A percentile compares a stretch with the other conserved stretches of the same genome.
Evolutionary conservation across 805 yeast species (phyloP).

Genomic region (Pichia nakasei): DNA sequence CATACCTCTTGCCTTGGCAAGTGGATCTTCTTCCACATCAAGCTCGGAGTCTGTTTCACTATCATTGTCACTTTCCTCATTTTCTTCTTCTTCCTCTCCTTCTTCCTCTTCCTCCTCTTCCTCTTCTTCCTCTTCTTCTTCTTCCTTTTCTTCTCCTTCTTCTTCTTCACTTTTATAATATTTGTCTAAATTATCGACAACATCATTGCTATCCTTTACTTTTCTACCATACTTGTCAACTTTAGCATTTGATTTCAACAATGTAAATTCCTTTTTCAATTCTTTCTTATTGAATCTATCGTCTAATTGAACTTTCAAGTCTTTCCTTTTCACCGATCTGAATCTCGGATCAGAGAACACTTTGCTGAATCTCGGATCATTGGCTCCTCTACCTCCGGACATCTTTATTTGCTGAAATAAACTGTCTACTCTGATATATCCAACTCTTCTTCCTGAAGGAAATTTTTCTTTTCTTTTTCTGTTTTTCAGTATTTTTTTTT

Average conservation of each 20-base stretch:
- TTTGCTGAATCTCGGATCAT: constrained; percentile 69
- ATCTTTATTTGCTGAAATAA: no score
- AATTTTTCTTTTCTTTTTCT: no score
- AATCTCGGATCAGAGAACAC: constrained; percentile 87
- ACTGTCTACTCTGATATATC: no score
- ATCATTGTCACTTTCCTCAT: constrained; percentile 29
- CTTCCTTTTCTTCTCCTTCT: constrained; percentile 18
- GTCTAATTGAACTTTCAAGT: constrained; percentile 71
- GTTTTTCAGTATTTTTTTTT: no score
- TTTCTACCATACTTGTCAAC: constrained; percentile 87
- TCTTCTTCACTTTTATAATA: constrained; percentile 45
- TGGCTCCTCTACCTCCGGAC: constrained; percentile 15
- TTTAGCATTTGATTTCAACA: constrained; percentile 53
- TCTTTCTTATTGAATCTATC: constrained; percentile 70
- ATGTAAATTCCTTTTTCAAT: constrained; percentile 27
- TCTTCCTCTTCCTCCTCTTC: constrained; percentile 29
- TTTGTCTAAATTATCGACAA: constrained; percentile 40
- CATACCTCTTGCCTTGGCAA: constrained; percentile 52
- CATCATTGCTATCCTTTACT: constrained; percentile 39
- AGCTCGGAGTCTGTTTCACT: constrained; percentile 2
- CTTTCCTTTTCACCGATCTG: constrained; percentile 59
- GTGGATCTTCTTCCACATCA: constrained; percentile 18
- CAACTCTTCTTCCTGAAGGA: no score
- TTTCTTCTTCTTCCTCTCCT: constrained; percentile 22
- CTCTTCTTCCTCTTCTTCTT: constrained; percentile 24